A percentile compares a stretch with the other conserved stretches of the same genome.
phyloP scores from a whole-genome alignment of 345 rosid species.

The Eutrema japonicum region DNA sequence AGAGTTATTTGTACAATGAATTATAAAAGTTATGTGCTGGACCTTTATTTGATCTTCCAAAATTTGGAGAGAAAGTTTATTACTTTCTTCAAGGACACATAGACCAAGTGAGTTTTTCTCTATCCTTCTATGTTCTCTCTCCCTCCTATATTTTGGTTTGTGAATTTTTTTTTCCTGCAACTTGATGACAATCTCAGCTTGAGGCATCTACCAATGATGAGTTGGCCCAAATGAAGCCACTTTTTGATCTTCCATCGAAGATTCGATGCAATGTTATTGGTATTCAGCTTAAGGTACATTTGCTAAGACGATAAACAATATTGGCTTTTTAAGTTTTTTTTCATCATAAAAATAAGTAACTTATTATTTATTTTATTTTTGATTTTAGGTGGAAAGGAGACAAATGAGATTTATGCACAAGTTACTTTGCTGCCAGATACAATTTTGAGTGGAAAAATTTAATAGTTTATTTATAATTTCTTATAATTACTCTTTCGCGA shows the following conservation, averaged over 20 bases:
- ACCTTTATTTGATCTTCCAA: constrained; percentile 52
- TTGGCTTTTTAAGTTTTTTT: neutral
- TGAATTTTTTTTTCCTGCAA: neutral
- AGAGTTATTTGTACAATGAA: constrained; percentile 1
- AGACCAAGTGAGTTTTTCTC: constrained; percentile 51
- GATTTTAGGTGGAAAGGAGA: constrained; percentile 55
- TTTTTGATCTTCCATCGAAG: constrained; percentile 54
- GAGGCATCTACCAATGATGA: constrained; percentile 43
- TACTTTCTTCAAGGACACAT: constrained; percentile 73
- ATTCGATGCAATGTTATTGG: constrained; percentile 50
- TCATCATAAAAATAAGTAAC: neutral
- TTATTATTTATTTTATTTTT: neutral
- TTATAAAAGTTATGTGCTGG: constrained; percentile 70
- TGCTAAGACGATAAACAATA: neutral
- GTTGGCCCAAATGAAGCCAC: constrained; percentile 48
- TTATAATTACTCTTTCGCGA: neutral
- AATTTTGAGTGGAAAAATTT: constrained; percentile 56
- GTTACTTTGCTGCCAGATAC: constrained; percentile 53
- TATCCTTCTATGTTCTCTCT: neutral
- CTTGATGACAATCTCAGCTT: constrained; percentile 35
- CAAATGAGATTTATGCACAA: constrained; percentile 64
- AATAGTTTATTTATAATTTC: constrained; percentile 17
- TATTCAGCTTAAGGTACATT: constrained; percentile 54
- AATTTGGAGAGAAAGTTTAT: constrained; percentile 48
- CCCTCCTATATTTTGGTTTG: neutral